A percentile compares a stretch with the other conserved stretches of the same genome.
Evolutionary conservation across 495 filamentous ascomycete species (phyloP).

Genomic region (Podospora anserina): DNA sequence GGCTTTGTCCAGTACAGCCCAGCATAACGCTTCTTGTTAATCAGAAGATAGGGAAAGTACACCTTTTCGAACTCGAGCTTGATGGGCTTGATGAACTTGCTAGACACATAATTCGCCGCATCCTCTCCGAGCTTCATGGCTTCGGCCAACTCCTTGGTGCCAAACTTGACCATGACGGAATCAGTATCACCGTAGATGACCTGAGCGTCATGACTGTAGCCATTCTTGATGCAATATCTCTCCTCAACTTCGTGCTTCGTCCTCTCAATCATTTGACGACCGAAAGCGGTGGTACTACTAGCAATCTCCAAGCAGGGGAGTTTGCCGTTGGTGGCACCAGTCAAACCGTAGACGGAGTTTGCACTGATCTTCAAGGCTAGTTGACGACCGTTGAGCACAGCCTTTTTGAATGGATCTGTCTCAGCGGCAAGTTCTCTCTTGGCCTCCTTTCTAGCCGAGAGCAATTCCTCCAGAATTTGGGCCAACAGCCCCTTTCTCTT

Average conservation of each 20-base stretch:
- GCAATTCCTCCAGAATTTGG: conserved; percentile 90
- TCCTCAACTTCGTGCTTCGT: conserved; percentile 91
- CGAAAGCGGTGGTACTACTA: conserved; percentile 92
- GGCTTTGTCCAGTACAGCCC: conserved; percentile 95
- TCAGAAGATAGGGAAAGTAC: conserved; percentile 95
- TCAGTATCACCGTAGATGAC: conserved; percentile 99
- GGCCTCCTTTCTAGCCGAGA: conserved; percentile 84
- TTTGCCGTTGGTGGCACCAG: conserved; percentile 93
- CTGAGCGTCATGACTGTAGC: conserved; percentile 87
- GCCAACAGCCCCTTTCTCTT: conserved; percentile 88
- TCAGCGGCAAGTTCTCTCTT: conserved; percentile 88
- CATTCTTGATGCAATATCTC: conserved; percentile 86
- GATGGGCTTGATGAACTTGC: conserved; percentile 91
- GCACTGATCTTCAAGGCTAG: conserved; percentile 94
- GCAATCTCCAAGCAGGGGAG: conserved; percentile 93
- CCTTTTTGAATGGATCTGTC: conserved; percentile 95
- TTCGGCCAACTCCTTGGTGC: conserved; percentile 73
- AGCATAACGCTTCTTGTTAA: conserved; percentile 99
- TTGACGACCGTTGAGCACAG: conserved; percentile 95
- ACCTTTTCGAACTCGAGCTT: conserved; percentile 99
- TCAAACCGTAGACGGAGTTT: conserved; percentile 97
- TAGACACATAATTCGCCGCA: conserved; percentile 79
- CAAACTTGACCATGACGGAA: conserved; percentile 99
- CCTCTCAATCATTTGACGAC: conserved; percentile 97
- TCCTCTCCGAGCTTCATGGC: conserved; percentile 95